Conservation (phyloP, 169 alveolate species). For the Plasmodium coatneyi region DNA sequence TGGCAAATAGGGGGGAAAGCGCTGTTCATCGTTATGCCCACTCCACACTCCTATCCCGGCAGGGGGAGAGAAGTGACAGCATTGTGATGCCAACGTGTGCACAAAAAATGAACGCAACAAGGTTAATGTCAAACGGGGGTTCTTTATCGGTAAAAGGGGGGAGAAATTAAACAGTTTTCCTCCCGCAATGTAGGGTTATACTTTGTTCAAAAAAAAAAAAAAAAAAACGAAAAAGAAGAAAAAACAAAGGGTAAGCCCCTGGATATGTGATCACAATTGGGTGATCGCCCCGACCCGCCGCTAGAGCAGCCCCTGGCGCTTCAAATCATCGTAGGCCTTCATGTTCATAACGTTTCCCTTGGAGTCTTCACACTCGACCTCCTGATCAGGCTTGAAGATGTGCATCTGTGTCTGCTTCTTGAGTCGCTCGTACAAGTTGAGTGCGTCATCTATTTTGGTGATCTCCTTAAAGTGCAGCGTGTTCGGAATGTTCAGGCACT, state of each 20-base stretch:
- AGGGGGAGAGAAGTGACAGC: background rate
- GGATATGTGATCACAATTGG: background rate
- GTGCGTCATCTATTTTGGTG: conserved; percentile 87
- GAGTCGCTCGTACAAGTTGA: conserved; percentile 94
- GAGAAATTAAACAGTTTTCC: background rate
- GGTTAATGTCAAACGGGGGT: background rate
- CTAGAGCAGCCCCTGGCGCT: conserved; percentile 93
- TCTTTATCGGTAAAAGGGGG: background rate
- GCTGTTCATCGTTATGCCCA: background rate
- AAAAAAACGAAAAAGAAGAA: too few species aligned
- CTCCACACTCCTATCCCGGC: conserved; percentile 6
- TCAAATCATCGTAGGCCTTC: conserved; percentile 93
- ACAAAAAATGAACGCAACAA: background rate
- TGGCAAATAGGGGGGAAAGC: background rate
- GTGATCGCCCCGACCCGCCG: background rate
- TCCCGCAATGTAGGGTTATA: background rate
- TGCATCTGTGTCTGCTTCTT: conserved; percentile 90
- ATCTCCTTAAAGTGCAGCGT: conserved; percentile 97
- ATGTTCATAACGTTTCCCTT: conserved; percentile 96
- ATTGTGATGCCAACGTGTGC: background rate
- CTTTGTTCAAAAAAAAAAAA: too few species aligned
- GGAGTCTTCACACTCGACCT: conserved; percentile 98
- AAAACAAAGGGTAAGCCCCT: background rate
- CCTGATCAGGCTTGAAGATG: conserved; percentile 91
- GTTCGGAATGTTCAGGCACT: conserved; percentile 98